These are phyloP conservation scores for Fraxinus dipetala DNA, from an alignment of 305 asterid genomes.

Conservation along the genomic window DNA sequence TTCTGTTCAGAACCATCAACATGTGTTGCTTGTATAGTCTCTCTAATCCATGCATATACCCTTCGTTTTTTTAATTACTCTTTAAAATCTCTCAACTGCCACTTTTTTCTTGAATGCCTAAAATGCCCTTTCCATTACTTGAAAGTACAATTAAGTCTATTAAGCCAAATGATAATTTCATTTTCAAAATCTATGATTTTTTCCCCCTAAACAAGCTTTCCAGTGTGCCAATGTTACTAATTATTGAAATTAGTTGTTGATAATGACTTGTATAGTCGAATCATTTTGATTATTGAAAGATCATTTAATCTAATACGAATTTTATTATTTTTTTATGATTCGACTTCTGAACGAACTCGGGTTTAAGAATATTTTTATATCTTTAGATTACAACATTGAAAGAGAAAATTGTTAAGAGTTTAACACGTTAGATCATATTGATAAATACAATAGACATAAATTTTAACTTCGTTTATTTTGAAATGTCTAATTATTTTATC, in stretches of 20 bases:
- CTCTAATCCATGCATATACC: constrained; percentile 43
- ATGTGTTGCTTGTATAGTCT: constrained; percentile 32
- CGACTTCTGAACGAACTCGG: neutral
- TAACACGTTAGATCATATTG: neutral
- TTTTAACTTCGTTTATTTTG: neutral
- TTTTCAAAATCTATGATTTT: neutral
- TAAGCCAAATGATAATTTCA: neutral
- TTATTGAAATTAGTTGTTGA: neutral
- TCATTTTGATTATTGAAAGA: neutral
- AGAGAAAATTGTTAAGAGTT: no score
- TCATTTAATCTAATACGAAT: no score
- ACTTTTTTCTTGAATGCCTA: neutral
- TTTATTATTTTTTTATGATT: no score
- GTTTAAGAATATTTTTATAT: no score
- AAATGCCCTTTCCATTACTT: constrained; percentile 16
- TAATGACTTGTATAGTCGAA: neutral
- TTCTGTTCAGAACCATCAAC: no score
- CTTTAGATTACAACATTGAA: neutral
- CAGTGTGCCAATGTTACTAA: neutral
- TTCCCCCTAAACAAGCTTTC: neutral
- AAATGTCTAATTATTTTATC: neutral
- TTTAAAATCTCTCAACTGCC: neutral
- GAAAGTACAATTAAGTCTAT: neutral
- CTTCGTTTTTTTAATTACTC: neutral
- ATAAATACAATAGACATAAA: no score